Conservation (phyloP, 495 filamentous ascomycete genomes). For the Penicillium bovifimosum region DNA sequence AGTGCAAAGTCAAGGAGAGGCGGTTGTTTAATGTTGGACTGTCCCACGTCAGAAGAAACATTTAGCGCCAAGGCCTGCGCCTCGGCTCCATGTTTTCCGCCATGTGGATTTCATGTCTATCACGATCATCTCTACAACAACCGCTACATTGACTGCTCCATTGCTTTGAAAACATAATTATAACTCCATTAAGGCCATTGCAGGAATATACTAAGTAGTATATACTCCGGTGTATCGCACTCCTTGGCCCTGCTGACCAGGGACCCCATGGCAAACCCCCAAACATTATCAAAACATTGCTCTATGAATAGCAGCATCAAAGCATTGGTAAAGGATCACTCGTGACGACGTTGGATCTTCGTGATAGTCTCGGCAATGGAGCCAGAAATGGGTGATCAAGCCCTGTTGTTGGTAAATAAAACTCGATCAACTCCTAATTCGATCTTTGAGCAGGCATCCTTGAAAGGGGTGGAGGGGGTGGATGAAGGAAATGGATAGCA, state of each 20-base stretch:
- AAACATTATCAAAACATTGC: slow-evolving; percentile 5
- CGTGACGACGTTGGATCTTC: slow-evolving; percentile 7
- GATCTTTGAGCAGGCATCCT: slow-evolving; percentile 16
- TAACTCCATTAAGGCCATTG: not conserved
- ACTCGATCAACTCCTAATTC: slow-evolving; percentile 31
- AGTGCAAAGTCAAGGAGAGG: not conserved
- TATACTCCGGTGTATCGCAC: not conserved
- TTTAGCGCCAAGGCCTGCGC: slow-evolving; percentile 17
- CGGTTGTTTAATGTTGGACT: no score
- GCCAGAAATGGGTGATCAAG: slow-evolving; percentile 14
- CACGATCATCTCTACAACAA: no score
- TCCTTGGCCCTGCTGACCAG: not conserved
- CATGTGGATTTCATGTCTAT: not conserved
- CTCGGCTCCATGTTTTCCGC: slow-evolving; percentile 11
- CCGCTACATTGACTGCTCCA: not conserved
- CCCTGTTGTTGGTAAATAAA: slow-evolving; percentile 22
- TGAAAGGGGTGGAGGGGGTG: not conserved
- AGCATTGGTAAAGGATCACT: slow-evolving; percentile 2
- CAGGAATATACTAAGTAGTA: slow-evolving; percentile 2
- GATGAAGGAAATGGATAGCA: not conserved
- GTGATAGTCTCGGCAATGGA: not conserved
- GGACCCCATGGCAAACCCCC: not conserved
- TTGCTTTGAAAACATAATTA: not conserved
- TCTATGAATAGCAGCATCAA: slow-evolving; percentile 2
- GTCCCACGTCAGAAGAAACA: not conserved